Evolutionary conservation across 768 basidiomycete genomes (phyloP), one percentile per base, ranked within the genome.

Genomic region (Agrocybe chaxingu): DNA sequence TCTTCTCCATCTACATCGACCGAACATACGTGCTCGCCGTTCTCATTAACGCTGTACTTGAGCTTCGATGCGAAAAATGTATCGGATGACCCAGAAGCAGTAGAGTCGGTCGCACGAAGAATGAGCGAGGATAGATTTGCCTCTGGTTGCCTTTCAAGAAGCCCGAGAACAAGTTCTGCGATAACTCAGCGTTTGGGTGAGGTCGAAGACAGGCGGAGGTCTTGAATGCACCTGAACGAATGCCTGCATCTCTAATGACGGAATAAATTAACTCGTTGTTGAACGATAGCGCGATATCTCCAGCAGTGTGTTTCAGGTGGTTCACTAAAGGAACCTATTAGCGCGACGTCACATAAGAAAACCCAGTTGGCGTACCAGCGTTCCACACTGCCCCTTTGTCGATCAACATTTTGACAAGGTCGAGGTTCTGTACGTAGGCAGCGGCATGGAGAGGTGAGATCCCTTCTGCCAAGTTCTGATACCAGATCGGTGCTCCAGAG

Each of bases 321-420:
- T 97, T 92, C 55, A 89, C 92, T 89, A 56, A 46, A 39, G 19
- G 13, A 40, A 52, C 37, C 41, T 16, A 31, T 34, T 44, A 39
- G 33, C 24, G 40, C 24, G 12, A 13, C 29, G 30, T 33, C 9
- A 46, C 4, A 8, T 13, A 33, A 47, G 44, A 31, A 11, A 46
- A 12, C 24, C 19, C 45, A 24, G 33, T 43, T 40, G 10, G 63
- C 76, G 54, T 56, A 83, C 92, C 83, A 59, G 89, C 78, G 66
- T 95, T 97, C 97, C 97, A 99, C 0, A 92, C 63, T 1, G 92
- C 94, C 9, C 96, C 94, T 48, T 81, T 76, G n/a, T 83, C 75
- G 24, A 99, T 74, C 32, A 98, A 73, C 5, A 77, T 62, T 47
- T 78, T 77, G 8, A 88, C 75, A 11, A 96, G 70, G n/a, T 75